These are phyloP conservation scores for Suillus variegatus DNA, from an alignment of 768 basidiomycete species.

Conservation along the genomic window DNA sequence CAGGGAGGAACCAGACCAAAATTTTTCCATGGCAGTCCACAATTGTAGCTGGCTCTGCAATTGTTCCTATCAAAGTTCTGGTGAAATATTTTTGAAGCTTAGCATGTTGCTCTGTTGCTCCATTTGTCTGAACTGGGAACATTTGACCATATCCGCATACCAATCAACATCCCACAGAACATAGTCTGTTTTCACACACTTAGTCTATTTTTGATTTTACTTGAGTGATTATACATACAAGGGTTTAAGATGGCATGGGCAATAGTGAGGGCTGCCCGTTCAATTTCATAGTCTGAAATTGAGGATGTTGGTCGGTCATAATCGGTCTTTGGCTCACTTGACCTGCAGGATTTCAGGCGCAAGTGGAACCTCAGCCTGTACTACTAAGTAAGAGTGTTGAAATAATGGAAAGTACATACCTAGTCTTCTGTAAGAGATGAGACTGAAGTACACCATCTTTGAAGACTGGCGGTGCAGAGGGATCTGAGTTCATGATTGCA, in stretches of 20 bases:
- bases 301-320: neutral
- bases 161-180: neutral
- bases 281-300: slow-evolving; percentile 1
- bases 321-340: neutral
- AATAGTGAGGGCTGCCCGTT: neutral
- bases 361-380: neutral
- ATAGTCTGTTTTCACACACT: neutral
- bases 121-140: neutral
- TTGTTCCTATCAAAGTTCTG: neutral
- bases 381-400: neutral
- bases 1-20: neutral
- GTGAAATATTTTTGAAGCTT: neutral
- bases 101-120: neutral
- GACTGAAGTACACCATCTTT: too few relatives aligned
- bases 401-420: neutral
- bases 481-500: too few relatives aligned
- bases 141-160: neutral
- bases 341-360: neutral
- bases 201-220: too few relatives aligned
- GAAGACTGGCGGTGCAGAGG: too few relatives aligned
- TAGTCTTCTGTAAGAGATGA: too few relatives aligned
- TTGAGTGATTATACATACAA: neutral
- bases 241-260: neutral
- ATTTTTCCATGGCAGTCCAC: neutral
- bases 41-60: neutral